Conservation (phyloP, 106 monocot species). For the Acanthochlamys bracteata region DNA sequence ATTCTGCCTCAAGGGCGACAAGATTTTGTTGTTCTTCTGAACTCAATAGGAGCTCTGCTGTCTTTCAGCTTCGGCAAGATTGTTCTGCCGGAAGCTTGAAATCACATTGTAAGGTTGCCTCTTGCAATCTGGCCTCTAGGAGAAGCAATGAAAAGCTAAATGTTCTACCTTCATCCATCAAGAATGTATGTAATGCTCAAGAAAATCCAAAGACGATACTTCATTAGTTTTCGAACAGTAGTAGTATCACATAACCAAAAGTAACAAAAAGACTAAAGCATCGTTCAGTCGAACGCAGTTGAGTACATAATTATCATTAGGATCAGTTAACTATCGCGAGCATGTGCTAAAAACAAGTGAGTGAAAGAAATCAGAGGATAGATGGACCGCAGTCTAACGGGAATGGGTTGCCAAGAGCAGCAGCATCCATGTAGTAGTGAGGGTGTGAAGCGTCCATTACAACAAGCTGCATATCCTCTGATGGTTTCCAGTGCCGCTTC, state of each 20-base stretch:
- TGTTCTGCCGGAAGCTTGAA: slow-evolving; percentile 51
- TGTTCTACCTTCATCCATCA: background rate
- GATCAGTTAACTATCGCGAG: too few species aligned
- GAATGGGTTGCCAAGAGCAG: slow-evolving; percentile 19
- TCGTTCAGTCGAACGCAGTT: too few species aligned
- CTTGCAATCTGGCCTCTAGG: slow-evolving; percentile 28
- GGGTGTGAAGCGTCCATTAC: slow-evolving; percentile 28
- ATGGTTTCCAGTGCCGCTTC: slow-evolving; percentile 37
- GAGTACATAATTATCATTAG: too few species aligned
- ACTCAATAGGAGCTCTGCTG: slow-evolving; percentile 6
- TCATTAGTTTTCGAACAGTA: too few species aligned
- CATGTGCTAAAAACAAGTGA: too few species aligned
- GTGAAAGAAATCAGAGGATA: slow-evolving; percentile 16
- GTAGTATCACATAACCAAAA: too few species aligned
- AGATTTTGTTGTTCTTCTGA: slow-evolving; percentile 33
- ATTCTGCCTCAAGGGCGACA: slow-evolving; percentile 34
- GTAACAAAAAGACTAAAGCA: too few species aligned
- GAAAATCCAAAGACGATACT: too few species aligned
- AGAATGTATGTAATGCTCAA: too few species aligned
- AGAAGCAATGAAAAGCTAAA: background rate
- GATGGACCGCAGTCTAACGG: slow-evolving; percentile 21
- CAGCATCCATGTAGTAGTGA: slow-evolving; percentile 23
- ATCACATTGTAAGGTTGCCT: slow-evolving; percentile 68
- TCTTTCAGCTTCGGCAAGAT: slow-evolving; percentile 63
- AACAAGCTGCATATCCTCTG: slow-evolving; percentile 28